A percentile compares a stretch with the other conserved stretches of the same genome.
Evolutionary conservation across 2,329 filamentous ascomycete species (phyloP).

Genomic region (Diplodia corticola): DNA sequence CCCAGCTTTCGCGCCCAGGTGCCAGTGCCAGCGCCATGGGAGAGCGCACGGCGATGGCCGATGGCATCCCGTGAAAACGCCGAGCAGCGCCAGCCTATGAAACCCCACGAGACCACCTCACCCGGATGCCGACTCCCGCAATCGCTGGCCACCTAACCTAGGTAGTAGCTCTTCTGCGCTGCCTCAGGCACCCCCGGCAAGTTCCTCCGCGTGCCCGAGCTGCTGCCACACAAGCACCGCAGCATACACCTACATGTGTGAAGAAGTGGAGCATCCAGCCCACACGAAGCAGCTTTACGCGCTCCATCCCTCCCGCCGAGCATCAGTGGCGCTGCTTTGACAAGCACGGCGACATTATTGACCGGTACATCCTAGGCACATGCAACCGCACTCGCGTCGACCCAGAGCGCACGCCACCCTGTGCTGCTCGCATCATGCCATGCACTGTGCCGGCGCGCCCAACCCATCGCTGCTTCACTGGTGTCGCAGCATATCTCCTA

Average conservation of each 20-base stretch:
- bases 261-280: slow-evolving; percentile 8
- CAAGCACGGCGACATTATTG: not conserved
- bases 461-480: not conserved
- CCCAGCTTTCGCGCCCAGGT: not conserved
- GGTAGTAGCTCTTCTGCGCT: too few relatives aligned
- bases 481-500: slow-evolving; percentile 12
- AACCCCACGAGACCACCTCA: not conserved
- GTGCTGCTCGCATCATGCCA: slow-evolving; percentile 7
- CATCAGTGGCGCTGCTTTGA: not conserved
- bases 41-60: not conserved
- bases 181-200: slow-evolving; percentile 6
- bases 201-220: not conserved
- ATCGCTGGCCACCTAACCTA: too few relatives aligned
- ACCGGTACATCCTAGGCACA: slow-evolving; percentile 7
- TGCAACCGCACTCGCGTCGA: not conserved
- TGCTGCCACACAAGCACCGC: not conserved
- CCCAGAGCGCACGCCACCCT: not conserved
- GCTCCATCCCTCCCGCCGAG: not conserved
- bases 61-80: not conserved
- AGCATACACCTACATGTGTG: slow-evolving; percentile 6
- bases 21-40: not conserved
- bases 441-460: not conserved
- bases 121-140: not conserved
- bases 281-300: slow-evolving; percentile 13
- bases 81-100: not conserved